Evolutionary conservation across 345 rosid genomes (phyloP), one percentile per base, ranked within the genome.

Genomic region (Gossypium raimondii): DNA sequence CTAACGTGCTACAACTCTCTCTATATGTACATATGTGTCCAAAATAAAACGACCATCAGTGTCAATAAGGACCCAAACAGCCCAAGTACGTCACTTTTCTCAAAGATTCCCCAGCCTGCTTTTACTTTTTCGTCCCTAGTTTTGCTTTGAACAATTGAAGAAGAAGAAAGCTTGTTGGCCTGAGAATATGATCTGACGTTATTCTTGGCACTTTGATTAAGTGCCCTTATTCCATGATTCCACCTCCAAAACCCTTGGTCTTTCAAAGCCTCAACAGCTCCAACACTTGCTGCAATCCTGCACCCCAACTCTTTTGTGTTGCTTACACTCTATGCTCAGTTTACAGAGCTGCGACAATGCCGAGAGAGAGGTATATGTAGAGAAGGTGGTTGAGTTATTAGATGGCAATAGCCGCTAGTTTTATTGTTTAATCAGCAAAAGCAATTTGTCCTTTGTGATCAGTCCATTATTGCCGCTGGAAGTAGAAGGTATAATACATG

Each of bases 241-340:
- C 89, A 86, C 29, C 90, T 78, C 44, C 91, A 85, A 59, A 88
- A 63, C 0, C 90, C 93, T 38, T 85, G 88, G 67, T 88, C 90
- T 52, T 90, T 90, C 38, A 85, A 24, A 6, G 88, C 87, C 81
- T 86, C 94, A 10, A 89, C 86, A 3, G 84, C 86, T n/a, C 84
- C 97, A 11, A 87, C 67, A 47, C 84, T 82, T 22, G 79, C 82
- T 1, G 88, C 90, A 5, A 82, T 48, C 73, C 68, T 65, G 82
- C 84, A 4, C 86, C 59, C 2, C 74, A 76, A 76, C 78, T 81
- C 86, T 81, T 85, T 48, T 9, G 9, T n/a, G 45, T 41, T 51
- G 56, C 56, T 51, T 64, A 17, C 7, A 3, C 9, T 41, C 18
- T 10, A 65, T 65, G 51, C 8, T 65, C 7, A 13, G 8, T 62